A percentile compares a stretch with the other conserved stretches of the same genome.
Evolutionary conservation across 768 basidiomycete species (phyloP).

Genomic region (Suillus sp.): DNA sequence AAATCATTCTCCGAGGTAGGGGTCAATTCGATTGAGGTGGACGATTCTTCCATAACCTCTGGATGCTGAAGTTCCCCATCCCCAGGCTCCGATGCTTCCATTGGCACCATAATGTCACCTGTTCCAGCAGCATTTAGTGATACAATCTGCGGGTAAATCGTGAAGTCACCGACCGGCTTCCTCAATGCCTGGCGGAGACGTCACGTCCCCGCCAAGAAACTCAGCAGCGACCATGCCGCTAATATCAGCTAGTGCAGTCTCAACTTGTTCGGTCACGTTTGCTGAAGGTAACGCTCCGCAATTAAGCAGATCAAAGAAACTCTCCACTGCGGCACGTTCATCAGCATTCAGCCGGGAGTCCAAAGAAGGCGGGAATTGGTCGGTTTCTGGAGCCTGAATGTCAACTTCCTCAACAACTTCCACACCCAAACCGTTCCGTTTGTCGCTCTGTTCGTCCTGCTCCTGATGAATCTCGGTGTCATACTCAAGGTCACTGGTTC

Average conservation of each 20-base stretch:
- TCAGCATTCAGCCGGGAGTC: constrained; percentile 1
- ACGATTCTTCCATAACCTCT: neutral
- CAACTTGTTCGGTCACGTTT: neutral
- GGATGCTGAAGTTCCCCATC: neutral
- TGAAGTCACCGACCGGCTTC: neutral
- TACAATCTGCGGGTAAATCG: neutral
- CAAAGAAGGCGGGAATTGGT: neutral
- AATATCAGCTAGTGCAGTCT: neutral
- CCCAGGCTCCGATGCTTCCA: neutral
- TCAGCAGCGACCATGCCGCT: neutral
- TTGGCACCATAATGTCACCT: neutral
- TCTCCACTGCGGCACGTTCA: constrained; percentile 3
- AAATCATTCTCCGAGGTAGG: neutral
- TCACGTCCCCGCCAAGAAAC: neutral
- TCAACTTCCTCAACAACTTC: constrained; percentile 33
- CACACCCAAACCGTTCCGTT: constrained; percentile 20
- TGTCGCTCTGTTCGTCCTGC: constrained; percentile 14
- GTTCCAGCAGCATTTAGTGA: neutral
- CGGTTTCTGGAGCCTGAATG: neutral
- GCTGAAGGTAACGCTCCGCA: neutral
- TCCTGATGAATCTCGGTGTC: neutral
- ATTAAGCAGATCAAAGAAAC: constrained; percentile 11
- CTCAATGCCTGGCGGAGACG: neutral
- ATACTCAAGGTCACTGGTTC: constrained; percentile 32
- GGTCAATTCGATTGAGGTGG: neutral